Base-by-base conservation (phyloP, 768 basidiomycete species). In the Cyclocybe cylindracea region DNA sequence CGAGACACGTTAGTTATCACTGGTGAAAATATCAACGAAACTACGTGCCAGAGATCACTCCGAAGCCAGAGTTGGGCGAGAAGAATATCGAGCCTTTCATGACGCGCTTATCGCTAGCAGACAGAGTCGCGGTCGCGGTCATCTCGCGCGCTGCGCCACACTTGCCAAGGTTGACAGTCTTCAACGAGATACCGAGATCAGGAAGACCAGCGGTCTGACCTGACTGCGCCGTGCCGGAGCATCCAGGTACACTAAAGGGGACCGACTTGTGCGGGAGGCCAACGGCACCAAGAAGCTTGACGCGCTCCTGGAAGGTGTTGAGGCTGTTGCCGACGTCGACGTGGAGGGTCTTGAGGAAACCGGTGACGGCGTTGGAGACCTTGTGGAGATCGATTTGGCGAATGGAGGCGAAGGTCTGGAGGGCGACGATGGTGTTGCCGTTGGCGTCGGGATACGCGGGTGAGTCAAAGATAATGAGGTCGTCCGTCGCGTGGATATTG, bases 31-130 rank as follows among this genome's bases (percentile, higher is more conserved):
- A n/a, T 34, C 5, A 2, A 50, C 13, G 5, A 4, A 37, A 8
- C 36, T 14, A 57, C 68, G 10, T 49, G 72, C 73, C 74, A 46
- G 76, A 78, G 35, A 78, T 75, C 14, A 76, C 69, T 5, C 74
- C 75, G 53, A 74, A 75, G 0, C 75, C 74, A 37, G 63, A 65
- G 39, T 74, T 54, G 10, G 66, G 53, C 6, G 74, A 73, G n/a
- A 61, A 56, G 56, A 74, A 78, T 5, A 78, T 54, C 0, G 61
- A 70, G 8, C 67, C 67, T 18, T 48, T 61, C 45, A 68, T 46
- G 0, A 41, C 58, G 44, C 66, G 24, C 24, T 48, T 50, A 50
- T 68, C 64, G 19, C 58, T 24, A 40, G 55, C 41, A 24, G 54
- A 44, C 39, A 60, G 19, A 14, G 53, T 18, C 48, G 67, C 56